Evolutionary conservation across 495 filamentous ascomycete genomes (phyloP), one percentile per base, ranked within the genome.

Genomic region (Emericellopsis terricola): DNA sequence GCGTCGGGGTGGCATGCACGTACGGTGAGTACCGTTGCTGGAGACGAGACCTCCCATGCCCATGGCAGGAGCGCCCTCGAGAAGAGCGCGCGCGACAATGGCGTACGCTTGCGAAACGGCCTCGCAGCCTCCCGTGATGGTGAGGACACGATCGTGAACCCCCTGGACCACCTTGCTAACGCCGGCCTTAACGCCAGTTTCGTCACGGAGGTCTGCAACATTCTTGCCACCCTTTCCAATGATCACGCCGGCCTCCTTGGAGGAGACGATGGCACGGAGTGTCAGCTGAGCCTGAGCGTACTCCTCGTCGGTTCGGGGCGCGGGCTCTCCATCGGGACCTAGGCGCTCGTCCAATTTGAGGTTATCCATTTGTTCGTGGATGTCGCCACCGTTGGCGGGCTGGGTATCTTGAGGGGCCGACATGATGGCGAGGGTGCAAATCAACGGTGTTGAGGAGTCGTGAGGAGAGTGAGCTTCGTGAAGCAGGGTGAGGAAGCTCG

Each of bases 201-300:
- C 85, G 39, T 97, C 87, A 48, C 89, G 81, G 39, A 97, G 64
- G 50, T 96, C 86, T 16, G 89, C 89, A 27, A 97, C 89, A 48
- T 97, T 96, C 67, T 97, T 93, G 38, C 89, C 89, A 27, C 78
- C 84, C 60, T 96, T 97, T 48, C 89, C 89, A 49, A 97, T 97
- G 54, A 97, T 94, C 37, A 96, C 81, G 44, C 89, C 89, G 35
- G 89, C 89, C 57, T 96, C 89, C 60, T 94, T 94, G 45, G 91
- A 91, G 11, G 87, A 91, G 45, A 97, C 91, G 49, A 97, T 96
- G 36, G 89, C 91, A 47, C 89, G 81, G 28, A 97, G 71, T 36
- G 89, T 97, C 45, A 97, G 64, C 53, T 83, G 78, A 13, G 84
- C 68, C 53, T 82, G 71, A 11, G 82, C 84, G 52, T 96, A 97